Base-by-base conservation (phyloP, 495 filamentous ascomycete species). In the Darksidea phi region DNA sequence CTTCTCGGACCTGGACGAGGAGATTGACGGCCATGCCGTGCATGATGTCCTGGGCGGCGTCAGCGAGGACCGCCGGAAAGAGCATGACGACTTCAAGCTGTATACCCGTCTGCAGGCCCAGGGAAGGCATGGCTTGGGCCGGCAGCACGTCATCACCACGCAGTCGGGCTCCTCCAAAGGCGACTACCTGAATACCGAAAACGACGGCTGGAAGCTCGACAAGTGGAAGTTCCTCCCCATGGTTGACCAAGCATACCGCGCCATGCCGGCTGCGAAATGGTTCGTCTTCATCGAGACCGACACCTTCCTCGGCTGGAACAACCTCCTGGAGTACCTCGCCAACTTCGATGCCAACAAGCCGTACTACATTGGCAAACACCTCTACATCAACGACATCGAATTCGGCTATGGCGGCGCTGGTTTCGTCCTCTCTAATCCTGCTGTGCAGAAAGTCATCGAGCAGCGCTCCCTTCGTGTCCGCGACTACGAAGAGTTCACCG, bases 1-100 rank as follows among this genome's bases (percentile, higher is more conserved):
- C 17, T 75, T 75, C 51, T 76, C 74, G 13, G 74, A 77, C 48
- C 54, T 71, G 46, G 67, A 70, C 34, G 72, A 76, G 37, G 68
- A 64, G 41, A 69, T 77, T 32, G 74, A 70, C 10, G 54, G 68
- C 17, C 71, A 72, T 64, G 54, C 67, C 2, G 63, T 77, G 57
- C 69, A 74, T 47, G 72, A 77, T 41, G 62, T 72, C 13, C 69
- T 77, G n/a, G 63, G 56, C 12, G 72, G 71, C 59, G 64, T 73
- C 25, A 73, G 45, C 24, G 48, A 55, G n/a, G 25, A 23, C n/a
- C 50, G 28, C 25, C 56, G 32, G 52, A 45, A 32, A 38, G 42
- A 53, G 38, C 54, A 67, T 25, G 34, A 46, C 0, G 69, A 69
- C 47, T 71, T 71, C 67, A 46, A 61, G 18, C 66, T 69, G 15